Evolutionary conservation across 2,329 filamentous ascomycete species (phyloP), one percentile per base, ranked within the genome.

Genomic region (Fusarium austroafricanum): DNA sequence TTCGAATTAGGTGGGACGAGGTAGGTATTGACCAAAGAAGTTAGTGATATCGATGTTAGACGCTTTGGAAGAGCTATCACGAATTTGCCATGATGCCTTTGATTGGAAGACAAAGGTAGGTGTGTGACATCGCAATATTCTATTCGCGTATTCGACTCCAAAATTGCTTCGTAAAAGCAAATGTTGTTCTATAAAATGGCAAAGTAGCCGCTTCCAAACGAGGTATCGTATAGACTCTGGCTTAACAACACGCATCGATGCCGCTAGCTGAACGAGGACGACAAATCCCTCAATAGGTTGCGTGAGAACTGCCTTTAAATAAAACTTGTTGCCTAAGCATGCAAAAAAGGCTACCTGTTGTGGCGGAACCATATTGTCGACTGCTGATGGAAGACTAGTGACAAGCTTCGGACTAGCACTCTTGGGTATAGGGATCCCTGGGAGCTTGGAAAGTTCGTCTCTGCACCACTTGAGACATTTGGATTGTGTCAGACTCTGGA

Each of bases 131-230:
- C 17, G 26, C 9, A 52, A 18, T 18, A 26, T 33, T 1, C 4
- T 2, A 8, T 26, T 6, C 3, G 49, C 49, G 15, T 52, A 52
- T 26, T 52, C 9, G 5, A 3, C 6, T 4, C 49, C 49, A 9
- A 52, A 26, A n/a, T 15, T 35, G 0, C 6, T 18, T 9, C 17
- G 15, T 3, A 52, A 18, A 11, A 28, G 37, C 18, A 43, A 10
- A 15, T 52, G 26, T 12, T 52, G 49, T 10, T 52, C 28, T 10
- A 28, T 26, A 14, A 43, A 20, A 35, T 43, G 49, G 2, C 33
- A 52, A 23, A 52, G 17, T n/a, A 52, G 49, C 4, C 49, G 49
- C n/a, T 52, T 43, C 49, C 49, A 52, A 7, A 52, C 49, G 5
- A 52, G 2, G 2, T 18, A 43, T 10, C 29, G 15, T 5, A 52